Percentiles rank a stretch among this genome's conserved stretches.
These are phyloP conservation scores for Venturia oleaginea DNA, from an alignment of 2,329 filamentous ascomycete genomes.

Conservation along the genomic window DNA sequence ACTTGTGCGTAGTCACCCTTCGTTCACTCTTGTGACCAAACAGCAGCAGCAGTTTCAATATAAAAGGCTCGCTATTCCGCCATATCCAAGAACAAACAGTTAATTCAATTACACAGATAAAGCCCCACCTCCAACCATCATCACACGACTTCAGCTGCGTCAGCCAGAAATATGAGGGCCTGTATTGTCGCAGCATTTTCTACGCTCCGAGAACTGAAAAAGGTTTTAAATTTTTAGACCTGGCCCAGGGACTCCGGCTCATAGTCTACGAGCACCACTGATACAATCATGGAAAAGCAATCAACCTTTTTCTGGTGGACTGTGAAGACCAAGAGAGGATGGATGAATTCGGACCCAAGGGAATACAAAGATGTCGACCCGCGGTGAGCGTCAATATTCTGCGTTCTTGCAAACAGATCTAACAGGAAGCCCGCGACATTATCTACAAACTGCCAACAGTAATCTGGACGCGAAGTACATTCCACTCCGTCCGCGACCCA, in stretches of 20 bases:
- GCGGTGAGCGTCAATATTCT: no score
- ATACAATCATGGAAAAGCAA: no score
- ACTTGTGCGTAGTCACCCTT: background rate
- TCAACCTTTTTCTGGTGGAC: no score
- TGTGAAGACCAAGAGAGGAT: no score
- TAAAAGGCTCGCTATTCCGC: background rate
- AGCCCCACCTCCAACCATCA: no score
- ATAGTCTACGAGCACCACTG: no score
- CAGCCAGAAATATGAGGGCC: background rate
- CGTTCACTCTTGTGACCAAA: background rate
- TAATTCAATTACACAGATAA: background rate
- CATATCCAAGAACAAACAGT: background rate
- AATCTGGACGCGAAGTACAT: background rate
- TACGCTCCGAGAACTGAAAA: background rate
- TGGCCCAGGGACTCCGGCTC: no score
- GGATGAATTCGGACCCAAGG: no score
- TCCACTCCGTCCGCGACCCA: background rate
- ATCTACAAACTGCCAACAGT: background rate
- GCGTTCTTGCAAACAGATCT: no score
- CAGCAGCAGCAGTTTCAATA: background rate
- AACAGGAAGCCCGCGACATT: background rate
- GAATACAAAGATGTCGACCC: no score
- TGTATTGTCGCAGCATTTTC: background rate
- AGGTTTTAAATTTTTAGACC: no score
- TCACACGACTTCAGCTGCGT: background rate